Evolutionary conservation across 164 flowering plant genomes (phyloP).

Genomic region (Magnolia officinalis): DNA sequence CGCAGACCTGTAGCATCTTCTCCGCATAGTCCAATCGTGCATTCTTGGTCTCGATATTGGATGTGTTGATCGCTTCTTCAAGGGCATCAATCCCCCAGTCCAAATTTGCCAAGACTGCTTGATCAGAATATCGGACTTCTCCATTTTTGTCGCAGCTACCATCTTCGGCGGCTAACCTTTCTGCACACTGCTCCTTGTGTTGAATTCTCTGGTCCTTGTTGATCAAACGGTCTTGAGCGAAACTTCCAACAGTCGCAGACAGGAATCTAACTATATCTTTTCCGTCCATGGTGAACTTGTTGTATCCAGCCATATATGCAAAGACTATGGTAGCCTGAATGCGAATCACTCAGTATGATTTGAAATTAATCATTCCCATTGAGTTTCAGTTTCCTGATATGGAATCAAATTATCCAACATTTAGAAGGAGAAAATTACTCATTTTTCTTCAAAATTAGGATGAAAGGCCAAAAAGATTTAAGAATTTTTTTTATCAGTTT

Average conservation of each 20-base stretch:
- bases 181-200: constrained; percentile 80
- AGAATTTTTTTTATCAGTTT: too few species aligned
- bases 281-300: constrained; percentile 48
- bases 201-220: constrained; percentile 45
- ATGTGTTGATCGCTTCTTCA: constrained; percentile 71
- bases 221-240: constrained; percentile 52
- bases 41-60: constrained; percentile 62
- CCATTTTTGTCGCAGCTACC: constrained; percentile 27
- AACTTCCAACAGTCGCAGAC: constrained; percentile 46
- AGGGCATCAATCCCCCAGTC: constrained; percentile 91
- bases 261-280: constrained; percentile 49
- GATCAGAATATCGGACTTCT: constrained; percentile 71
- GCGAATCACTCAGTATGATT: not conserved
- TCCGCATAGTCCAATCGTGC: constrained; percentile 69
- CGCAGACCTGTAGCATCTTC: constrained; percentile 82
- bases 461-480: not conserved
- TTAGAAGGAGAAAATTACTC: not conserved
- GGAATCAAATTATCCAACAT: not conserved
- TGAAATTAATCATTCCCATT: not conserved
- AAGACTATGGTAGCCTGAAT: not conserved
- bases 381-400: not conserved
- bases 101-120: constrained; percentile 69
- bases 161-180: constrained; percentile 71
- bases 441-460: not conserved
- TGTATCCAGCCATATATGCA: constrained; percentile 33